Percentiles rank a stretch among this genome's conserved stretches.
Evolutionary conservation across 345 rosid species (phyloP).

Genomic region (Nasturtium officinale): DNA sequence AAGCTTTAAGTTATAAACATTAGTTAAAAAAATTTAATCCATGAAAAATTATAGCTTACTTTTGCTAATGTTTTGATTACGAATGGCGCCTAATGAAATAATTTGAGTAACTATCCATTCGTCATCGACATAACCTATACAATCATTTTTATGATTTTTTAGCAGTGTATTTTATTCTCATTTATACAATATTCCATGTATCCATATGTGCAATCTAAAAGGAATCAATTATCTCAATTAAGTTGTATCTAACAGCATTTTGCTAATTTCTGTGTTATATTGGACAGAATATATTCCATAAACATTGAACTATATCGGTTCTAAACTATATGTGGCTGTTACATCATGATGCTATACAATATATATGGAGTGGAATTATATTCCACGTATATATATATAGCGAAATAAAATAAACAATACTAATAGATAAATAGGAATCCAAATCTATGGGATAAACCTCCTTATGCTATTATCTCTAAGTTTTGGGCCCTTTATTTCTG

Average conservation of each 20-base stretch:
- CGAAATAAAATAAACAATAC: slow-evolving; percentile 8
- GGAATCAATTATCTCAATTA: slow-evolving; percentile 4
- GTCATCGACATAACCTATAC: neutral
- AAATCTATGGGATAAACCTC: slow-evolving; percentile 34
- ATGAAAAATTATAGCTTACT: neutral
- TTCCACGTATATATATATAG: slow-evolving; percentile 30
- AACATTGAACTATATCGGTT: slow-evolving; percentile 34
- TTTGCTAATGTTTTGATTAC: slow-evolving; percentile 2
- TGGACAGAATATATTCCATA: slow-evolving; percentile 36
- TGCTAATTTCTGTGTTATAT: slow-evolving; percentile 12
- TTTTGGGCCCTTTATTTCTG: slow-evolving; percentile 29
- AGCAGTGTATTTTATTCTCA: neutral
- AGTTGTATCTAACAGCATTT: slow-evolving; percentile 13
- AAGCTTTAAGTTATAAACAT: no score
- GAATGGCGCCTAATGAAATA: neutral
- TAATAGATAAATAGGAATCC: slow-evolving; percentile 43
- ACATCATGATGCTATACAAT: slow-evolving; percentile 32
- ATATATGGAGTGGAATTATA: slow-evolving; percentile 27
- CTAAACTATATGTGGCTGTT: slow-evolving; percentile 33
- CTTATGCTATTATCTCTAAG: slow-evolving; percentile 30
- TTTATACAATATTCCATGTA: neutral
- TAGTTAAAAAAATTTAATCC: neutral
- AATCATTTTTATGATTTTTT: neutral
- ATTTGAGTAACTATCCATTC: neutral
- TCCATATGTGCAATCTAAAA: neutral